A percentile compares a stretch with the other conserved stretches of the same genome.
Conservation (phyloP, 2,329 filamentous ascomycete species). For the Cadophora malorum region DNA sequence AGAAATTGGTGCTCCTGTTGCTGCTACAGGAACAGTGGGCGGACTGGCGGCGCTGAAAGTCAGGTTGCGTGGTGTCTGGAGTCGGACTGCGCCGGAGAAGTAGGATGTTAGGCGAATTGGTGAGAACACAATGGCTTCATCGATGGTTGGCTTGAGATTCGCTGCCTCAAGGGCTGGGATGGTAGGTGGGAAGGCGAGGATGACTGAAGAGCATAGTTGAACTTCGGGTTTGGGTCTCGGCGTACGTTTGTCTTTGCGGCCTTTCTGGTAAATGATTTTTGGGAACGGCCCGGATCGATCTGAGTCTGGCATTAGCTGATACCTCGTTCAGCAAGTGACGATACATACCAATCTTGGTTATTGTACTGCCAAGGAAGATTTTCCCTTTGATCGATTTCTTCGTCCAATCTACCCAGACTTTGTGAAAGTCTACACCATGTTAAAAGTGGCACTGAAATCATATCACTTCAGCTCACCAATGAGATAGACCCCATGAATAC, state of each 20-base stretch:
- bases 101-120: slow-evolving; percentile 5
- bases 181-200: slow-evolving; percentile 24
- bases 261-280: slow-evolving; percentile 10
- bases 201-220: slow-evolving; percentile 19
- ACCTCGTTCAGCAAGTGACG: too few relatives aligned
- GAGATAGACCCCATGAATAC: slow-evolving; percentile 16
- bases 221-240: background rate
- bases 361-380: slow-evolving; percentile 16
- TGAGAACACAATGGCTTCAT: slow-evolving; percentile 15
- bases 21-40: slow-evolving; percentile 8
- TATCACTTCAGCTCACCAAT: background rate
- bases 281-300: slow-evolving; percentile 15
- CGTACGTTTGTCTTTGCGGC: background rate
- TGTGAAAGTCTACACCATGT: slow-evolving; percentile 18
- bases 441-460: background rate
- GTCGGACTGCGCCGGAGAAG: slow-evolving; percentile 22
- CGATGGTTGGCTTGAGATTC: background rate
- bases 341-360: slow-evolving; percentile 16
- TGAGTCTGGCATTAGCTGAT: background rate
- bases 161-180: slow-evolving; percentile 21
- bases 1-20: slow-evolving; percentile 16
- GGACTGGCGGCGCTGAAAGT: slow-evolving; percentile 19
- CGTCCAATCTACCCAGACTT: slow-evolving; percentile 17
- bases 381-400: slow-evolving; percentile 18
- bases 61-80: slow-evolving; percentile 16